Conservation (phyloP, 2,329 filamentous ascomycete genomes). For the Colletotrichum costaricense region DNA sequence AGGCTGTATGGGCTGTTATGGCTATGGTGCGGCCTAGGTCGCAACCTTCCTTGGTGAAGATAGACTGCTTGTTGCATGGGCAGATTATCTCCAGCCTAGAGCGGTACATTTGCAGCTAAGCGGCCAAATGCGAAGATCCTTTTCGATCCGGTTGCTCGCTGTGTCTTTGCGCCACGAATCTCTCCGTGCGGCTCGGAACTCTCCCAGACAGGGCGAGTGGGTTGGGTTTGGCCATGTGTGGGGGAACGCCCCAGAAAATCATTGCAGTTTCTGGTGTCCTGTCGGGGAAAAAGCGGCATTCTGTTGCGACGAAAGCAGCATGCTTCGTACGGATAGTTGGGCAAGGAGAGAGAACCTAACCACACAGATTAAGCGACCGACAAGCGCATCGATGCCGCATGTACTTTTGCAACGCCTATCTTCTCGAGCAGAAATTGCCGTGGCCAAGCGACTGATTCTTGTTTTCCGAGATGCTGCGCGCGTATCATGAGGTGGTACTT, state of each 20-base stretch:
- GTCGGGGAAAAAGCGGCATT: not conserved
- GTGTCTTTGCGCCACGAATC: conserved; percentile 2
- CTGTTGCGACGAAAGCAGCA: not conserved
- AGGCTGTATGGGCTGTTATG: not conserved
- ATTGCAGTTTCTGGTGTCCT: not conserved
- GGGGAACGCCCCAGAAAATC: not conserved
- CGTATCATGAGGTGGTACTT: conserved; percentile 28
- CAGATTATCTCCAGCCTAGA: conserved; percentile 20
- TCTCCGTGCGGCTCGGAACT: not conserved
- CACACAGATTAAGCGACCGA: not conserved
- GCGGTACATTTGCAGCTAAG: not conserved
- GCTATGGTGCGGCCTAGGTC: conserved; percentile 6
- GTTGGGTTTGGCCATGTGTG: not conserved
- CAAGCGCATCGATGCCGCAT: not conserved
- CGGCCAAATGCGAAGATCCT: not conserved
- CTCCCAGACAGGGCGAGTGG: not conserved
- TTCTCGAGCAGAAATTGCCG: not conserved
- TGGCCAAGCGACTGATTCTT: not conserved
- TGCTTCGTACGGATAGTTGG: not conserved
- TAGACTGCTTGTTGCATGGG: not conserved
- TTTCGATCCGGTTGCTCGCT: not conserved
- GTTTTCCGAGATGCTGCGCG: not conserved
- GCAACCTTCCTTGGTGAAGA: not conserved
- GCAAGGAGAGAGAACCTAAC: not conserved
- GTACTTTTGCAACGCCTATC: not conserved